phyloP scores from a whole-genome alignment of 2,329 filamentous ascomycete genomes.

The Periconia digitata region DNA sequence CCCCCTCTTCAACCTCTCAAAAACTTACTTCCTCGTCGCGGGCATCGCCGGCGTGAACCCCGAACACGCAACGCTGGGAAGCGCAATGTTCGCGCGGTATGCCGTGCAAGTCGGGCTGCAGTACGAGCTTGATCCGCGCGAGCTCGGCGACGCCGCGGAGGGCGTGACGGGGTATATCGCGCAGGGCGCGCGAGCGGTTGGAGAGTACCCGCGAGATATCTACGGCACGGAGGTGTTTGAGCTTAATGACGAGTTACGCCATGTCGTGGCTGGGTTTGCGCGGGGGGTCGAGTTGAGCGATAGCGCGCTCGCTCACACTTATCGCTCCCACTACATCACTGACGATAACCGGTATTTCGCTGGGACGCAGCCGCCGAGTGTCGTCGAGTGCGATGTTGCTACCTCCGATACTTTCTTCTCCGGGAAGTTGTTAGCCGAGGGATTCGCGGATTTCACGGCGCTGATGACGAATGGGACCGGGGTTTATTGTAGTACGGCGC shows the following conservation, averaged over 20 bases:
- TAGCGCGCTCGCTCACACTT: slow-evolving; percentile 36
- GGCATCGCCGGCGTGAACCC: slow-evolving; percentile 78
- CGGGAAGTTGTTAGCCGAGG: slow-evolving; percentile 27
- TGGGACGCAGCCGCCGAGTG: slow-evolving; percentile 24
- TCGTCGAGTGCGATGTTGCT: slow-evolving; percentile 35
- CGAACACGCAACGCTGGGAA: slow-evolving; percentile 64
- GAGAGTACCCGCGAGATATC: slow-evolving; percentile 42
- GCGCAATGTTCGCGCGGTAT: slow-evolving; percentile 68
- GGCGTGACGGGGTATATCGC: slow-evolving; percentile 65
- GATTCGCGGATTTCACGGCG: slow-evolving; percentile 30
- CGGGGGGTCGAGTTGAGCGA: slow-evolving; percentile 41
- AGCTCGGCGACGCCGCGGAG: slow-evolving; percentile 64
- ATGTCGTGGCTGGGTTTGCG: slow-evolving; percentile 37
- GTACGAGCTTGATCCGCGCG: slow-evolving; percentile 72
- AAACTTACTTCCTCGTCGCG: slow-evolving; percentile 70
- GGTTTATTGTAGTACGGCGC: slow-evolving; percentile 38
- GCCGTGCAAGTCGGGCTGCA: slow-evolving; percentile 74
- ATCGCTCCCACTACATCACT: slow-evolving; percentile 39
- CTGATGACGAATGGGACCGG: slow-evolving; percentile 40
- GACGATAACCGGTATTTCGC: slow-evolving; percentile 20
- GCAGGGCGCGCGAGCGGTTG: slow-evolving; percentile 56
- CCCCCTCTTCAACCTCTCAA: slow-evolving; percentile 62
- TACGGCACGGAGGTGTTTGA: slow-evolving; percentile 50
- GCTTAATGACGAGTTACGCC: slow-evolving; percentile 42
- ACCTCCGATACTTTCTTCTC: slow-evolving; percentile 35